Evolutionary conservation across 2,329 filamentous ascomycete species (phyloP).

Genomic region (Fusarium keratoplasticum): DNA sequence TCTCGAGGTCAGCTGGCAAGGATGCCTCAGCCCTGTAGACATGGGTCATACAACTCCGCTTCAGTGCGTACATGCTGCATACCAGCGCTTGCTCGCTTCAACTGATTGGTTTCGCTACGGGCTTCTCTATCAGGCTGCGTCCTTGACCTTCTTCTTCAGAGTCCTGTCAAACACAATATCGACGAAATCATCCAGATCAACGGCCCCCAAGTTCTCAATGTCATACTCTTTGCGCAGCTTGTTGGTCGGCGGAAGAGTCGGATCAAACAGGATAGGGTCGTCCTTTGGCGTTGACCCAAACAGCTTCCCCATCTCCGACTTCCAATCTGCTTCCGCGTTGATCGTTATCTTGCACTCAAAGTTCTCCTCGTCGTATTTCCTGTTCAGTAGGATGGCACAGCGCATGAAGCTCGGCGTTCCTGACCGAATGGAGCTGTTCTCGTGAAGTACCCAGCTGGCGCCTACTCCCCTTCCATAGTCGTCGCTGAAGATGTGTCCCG

Average conservation of each 20-base stretch:
- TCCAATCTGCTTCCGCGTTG: constrained; percentile 44
- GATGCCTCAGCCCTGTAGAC: neutral
- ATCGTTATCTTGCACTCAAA: constrained; percentile 43
- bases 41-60: neutral
- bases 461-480: constrained; percentile 35
- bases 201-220: neutral
- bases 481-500: constrained; percentile 26
- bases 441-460: constrained; percentile 27
- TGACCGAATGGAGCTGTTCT: constrained; percentile 11
- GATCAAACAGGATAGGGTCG: constrained; percentile 8
- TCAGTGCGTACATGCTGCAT: neutral
- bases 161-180: neutral
- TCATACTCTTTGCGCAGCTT: neutral
- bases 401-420: constrained; percentile 5
- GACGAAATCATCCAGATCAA: constrained; percentile 1
- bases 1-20: neutral
- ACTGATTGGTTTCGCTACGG: neutral
- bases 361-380: neutral
- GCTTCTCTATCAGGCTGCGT: neutral
- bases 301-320: constrained; percentile 40
- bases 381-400: constrained; percentile 3
- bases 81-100: neutral
- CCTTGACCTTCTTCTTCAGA: neutral
- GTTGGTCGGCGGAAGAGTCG: neutral
- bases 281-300: constrained; percentile 40